Conservation (phyloP, 139 green algal genomes). For the Gonium pectorale region DNA sequence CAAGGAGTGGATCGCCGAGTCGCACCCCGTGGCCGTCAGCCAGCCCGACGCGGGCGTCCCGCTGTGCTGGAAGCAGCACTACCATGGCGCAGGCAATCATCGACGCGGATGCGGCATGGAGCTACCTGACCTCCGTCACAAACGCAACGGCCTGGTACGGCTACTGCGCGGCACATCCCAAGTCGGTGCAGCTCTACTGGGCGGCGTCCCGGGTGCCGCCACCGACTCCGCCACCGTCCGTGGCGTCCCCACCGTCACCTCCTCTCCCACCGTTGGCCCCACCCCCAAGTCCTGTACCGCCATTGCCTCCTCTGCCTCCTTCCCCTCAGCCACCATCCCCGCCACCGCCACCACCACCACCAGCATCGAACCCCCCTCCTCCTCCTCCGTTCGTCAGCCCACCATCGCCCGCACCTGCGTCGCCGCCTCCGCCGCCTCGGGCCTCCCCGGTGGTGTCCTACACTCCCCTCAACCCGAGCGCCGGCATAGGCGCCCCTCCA, state of each 20-base stretch:
- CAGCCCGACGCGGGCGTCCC: neutral
- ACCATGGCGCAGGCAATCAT: neutral
- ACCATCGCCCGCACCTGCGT: neutral
- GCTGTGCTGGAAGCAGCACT: neutral
- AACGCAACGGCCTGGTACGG: neutral
- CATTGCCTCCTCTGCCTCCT: neutral
- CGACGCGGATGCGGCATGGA: conserved; percentile 1
- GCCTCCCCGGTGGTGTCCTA: neutral
- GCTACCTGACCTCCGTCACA: neutral
- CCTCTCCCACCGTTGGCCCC: neutral
- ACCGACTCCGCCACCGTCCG: neutral
- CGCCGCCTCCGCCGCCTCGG: neutral
- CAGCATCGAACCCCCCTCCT: too few relatives aligned
- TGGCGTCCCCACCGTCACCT: neutral
- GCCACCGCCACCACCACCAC: neutral
- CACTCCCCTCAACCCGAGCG: neutral
- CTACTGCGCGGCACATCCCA: conserved; percentile 5
- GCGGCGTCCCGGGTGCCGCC: too few relatives aligned
- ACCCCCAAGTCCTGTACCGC: neutral
- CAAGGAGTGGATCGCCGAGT: neutral
- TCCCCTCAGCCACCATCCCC: neutral
- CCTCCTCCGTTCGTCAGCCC: neutral
- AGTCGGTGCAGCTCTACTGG: conserved; percentile 25
- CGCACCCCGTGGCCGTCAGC: neutral
- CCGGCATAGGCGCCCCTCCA: neutral